Evolutionary conservation across 331 rosid species (phyloP).

Genomic region (Malus hybrid): DNA sequence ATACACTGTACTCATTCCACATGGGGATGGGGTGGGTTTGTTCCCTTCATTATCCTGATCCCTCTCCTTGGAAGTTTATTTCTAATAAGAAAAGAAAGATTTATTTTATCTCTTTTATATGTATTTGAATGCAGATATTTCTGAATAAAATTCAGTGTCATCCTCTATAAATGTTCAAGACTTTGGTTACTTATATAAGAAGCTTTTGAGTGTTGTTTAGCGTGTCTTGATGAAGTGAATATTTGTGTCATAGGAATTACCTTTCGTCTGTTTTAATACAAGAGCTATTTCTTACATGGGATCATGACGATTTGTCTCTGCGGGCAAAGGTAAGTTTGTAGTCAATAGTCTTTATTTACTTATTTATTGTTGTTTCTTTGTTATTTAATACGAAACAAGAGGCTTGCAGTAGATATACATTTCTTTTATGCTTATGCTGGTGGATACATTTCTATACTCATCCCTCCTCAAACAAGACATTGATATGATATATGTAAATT

Average conservation of each 20-base stretch:
- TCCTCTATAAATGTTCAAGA: neutral
- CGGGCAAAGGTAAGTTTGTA: constrained; percentile 63
- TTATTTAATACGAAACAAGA: neutral
- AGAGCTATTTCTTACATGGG: constrained; percentile 97
- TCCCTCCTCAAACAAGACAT: neutral
- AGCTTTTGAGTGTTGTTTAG: neutral
- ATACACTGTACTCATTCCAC: neutral
- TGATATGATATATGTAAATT: neutral
- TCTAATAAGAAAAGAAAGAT: neutral
- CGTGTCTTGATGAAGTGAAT: constrained; percentile 16
- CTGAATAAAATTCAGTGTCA: neutral
- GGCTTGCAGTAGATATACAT: constrained; percentile 13
- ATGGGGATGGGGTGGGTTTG: neutral
- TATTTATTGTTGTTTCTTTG: neutral
- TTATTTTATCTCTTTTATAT: neutral
- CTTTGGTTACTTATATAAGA: neutral
- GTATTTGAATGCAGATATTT: neutral
- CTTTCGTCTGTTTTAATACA: constrained; percentile 94
- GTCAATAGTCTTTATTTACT: neutral
- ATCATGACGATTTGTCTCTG: constrained; percentile 90
- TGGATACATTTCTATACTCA: neutral
- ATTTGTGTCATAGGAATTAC: constrained; percentile 61
- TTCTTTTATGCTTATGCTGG: neutral
- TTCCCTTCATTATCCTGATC: neutral
- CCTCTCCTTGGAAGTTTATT: neutral